Percentiles rank a stretch among this genome's conserved stretches.
These are phyloP conservation scores for Prunus campanulata DNA, from an alignment of 306 rosid species.

Conservation along the genomic window DNA sequence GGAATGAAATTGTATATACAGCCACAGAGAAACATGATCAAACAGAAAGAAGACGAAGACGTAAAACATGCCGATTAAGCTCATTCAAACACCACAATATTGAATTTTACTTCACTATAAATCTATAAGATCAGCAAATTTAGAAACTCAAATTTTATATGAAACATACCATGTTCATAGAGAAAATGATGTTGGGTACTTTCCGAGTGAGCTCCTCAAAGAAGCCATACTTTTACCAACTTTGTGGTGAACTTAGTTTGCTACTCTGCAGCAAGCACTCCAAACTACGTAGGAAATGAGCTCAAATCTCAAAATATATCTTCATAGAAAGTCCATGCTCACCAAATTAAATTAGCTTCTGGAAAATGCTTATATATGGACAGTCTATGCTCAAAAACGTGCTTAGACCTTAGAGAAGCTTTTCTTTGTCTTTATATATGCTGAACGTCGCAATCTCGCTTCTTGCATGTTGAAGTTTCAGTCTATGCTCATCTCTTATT, in stretches of 20 bases:
- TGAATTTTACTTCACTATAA: background rate
- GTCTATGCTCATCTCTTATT: too few relatives aligned
- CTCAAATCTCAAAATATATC: too few relatives aligned
- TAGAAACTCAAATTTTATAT: background rate
- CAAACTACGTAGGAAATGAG: background rate
- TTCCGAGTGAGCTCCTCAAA: conserved; percentile 6
- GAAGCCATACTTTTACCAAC: conserved; percentile 1
- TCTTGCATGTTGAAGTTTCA: background rate
- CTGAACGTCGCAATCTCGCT: conserved; percentile 4
- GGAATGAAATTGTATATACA: background rate
- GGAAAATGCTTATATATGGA: background rate
- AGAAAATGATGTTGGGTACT: background rate
- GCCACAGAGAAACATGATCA: background rate
- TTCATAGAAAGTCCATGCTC: background rate
- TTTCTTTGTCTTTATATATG: background rate
- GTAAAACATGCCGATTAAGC: background rate
- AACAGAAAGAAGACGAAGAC: background rate
- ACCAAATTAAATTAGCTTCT: background rate
- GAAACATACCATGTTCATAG: background rate
- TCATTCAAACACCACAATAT: background rate
- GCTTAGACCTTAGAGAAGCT: background rate
- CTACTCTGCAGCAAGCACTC: background rate
- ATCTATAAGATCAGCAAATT: background rate
- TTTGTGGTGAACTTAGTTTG: background rate
- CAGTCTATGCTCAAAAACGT: background rate